Base-by-base conservation (phyloP, 2,329 filamentous ascomycete genomes). In the Penicillium sp. region DNA sequence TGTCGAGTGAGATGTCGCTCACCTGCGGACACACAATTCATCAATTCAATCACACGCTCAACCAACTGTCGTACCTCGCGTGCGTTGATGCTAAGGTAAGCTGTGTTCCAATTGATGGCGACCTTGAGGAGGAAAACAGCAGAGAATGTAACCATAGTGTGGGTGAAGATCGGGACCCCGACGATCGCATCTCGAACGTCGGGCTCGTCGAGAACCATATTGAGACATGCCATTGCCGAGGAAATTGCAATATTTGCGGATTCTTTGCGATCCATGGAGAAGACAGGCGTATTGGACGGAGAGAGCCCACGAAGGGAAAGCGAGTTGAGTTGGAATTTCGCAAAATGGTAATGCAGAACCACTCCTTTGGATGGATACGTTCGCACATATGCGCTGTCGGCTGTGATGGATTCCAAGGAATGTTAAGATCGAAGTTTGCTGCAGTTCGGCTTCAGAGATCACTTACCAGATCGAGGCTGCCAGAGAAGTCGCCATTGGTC, bases 401-500 rank as follows among this genome's bases (percentile, higher is more conserved):
- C 72, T 73, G 45, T 26, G 47, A 34, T 29, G n/a, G 29, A 23
- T 53, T 53, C 44, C 50, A 52, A 13, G 13, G 5, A 36, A 18
- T 55, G 57, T 53, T 48, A 55, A 42, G 40, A 36, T 7, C 43
- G 11, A n/a, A n/a, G 39, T 11, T 42, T 35, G 43, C 29, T 29
- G 39, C 18, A n/a, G 44, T 27, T 27, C 23, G 14, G 4, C 8
- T 18, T 7, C 14, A 53, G 3, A 44, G 19, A 27, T 47, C 13
- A 65, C 70, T 60, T 67, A 78, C 76, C 71, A 59, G 66, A 79
- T 61, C 66, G 76, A 58, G 62, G 75, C 66, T 69, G 76, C 76
- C 78, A 81, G 23, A 78, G 73, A 11, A 78, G 72, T 56, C 78
- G 76, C 80, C 79, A 82, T 51, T 78, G 74, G 63, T 81, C 78